Evolutionary conservation across 2,329 filamentous ascomycete species (phyloP).

Genomic region (Cladosporium phlei): DNA sequence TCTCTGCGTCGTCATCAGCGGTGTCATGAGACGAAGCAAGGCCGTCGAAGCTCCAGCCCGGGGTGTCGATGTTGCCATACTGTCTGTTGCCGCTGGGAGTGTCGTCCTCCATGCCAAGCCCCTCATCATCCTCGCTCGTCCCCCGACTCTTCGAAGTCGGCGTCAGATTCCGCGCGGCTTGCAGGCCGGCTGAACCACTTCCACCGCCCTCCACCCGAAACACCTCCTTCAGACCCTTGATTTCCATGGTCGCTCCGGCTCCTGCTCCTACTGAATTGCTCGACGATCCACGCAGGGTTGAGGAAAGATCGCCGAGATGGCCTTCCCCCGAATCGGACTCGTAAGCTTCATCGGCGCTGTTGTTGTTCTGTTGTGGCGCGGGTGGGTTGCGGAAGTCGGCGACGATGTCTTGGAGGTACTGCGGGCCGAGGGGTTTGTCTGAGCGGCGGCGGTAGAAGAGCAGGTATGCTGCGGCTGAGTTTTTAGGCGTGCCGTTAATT

Average conservation of each 20-base stretch:
- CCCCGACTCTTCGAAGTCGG: slow-evolving; percentile 10
- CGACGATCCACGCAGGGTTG: slow-evolving; percentile 86
- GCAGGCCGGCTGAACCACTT: slow-evolving; percentile 9
- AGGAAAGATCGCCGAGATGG: slow-evolving; percentile 69
- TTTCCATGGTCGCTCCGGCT: slow-evolving; percentile 30
- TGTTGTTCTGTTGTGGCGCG: slow-evolving; percentile 35
- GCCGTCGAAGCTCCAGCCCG: slow-evolving; percentile 6
- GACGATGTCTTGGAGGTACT: slow-evolving; percentile 66
- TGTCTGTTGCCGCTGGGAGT: not conserved
- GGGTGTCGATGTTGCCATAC: slow-evolving; percentile 5
- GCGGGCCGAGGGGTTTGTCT: slow-evolving; percentile 69
- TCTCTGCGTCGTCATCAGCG: slow-evolving; percentile 13
- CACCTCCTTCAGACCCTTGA: too few species aligned
- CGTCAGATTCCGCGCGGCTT: slow-evolving; percentile 12
- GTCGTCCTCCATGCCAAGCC: slow-evolving; percentile 8
- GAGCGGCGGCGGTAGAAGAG: slow-evolving; percentile 92
- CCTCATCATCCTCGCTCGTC: slow-evolving; percentile 15
- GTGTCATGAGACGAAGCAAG: slow-evolving; percentile 1
- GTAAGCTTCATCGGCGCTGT: slow-evolving; percentile 38
- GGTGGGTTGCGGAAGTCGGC: slow-evolving; percentile 55
- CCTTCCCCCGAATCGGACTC: slow-evolving; percentile 68
- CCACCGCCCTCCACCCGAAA: slow-evolving; percentile 9
- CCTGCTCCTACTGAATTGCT: slow-evolving; percentile 77
- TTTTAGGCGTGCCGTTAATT: slow-evolving; percentile 18
- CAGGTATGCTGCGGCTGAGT: slow-evolving; percentile 74